Percentiles rank a stretch among this genome's conserved stretches.
Evolutionary conservation across 331 rosid genomes (phyloP).

Genomic region (Arachis monticola): DNA sequence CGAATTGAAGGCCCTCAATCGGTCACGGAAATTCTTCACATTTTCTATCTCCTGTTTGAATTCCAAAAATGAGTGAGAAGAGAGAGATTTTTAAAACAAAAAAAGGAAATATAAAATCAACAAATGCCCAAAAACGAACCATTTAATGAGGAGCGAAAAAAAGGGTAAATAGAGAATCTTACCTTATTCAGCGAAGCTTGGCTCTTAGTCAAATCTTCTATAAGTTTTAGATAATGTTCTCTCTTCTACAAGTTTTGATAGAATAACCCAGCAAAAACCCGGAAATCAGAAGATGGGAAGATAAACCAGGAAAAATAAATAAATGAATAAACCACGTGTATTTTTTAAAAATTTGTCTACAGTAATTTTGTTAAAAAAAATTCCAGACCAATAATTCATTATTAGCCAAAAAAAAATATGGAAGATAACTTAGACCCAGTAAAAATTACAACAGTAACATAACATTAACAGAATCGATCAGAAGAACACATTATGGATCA

Average conservation of each 20-base stretch:
- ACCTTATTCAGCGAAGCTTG: slow-evolving; percentile 42
- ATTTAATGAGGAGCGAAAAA: no score
- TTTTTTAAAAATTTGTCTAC: background rate
- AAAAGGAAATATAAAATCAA: background rate
- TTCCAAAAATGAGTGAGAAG: slow-evolving; percentile 8
- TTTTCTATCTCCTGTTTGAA: slow-evolving; percentile 52
- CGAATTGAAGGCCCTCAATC: slow-evolving; percentile 37
- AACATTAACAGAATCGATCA: background rate
- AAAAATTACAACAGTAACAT: background rate
- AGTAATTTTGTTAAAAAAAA: background rate
- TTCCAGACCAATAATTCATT: background rate
- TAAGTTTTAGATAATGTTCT: slow-evolving; percentile 33
- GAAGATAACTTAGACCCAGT: background rate
- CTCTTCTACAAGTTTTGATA: slow-evolving; percentile 39
- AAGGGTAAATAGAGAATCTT: background rate
- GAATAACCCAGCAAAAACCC: background rate
- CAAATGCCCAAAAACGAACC: background rate
- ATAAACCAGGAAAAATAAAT: no score
- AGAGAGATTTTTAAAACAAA: no score
- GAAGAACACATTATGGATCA: background rate
- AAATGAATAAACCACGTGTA: background rate
- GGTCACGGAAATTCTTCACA: slow-evolving; percentile 25
- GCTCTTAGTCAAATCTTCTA: slow-evolving; percentile 38
- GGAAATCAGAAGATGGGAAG: slow-evolving; percentile 17
- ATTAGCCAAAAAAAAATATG: background rate